Evolutionary conservation across 2,329 filamentous ascomycete species (phyloP), one percentile per base, ranked within the genome.

Genomic region (Didymella pinodella): DNA sequence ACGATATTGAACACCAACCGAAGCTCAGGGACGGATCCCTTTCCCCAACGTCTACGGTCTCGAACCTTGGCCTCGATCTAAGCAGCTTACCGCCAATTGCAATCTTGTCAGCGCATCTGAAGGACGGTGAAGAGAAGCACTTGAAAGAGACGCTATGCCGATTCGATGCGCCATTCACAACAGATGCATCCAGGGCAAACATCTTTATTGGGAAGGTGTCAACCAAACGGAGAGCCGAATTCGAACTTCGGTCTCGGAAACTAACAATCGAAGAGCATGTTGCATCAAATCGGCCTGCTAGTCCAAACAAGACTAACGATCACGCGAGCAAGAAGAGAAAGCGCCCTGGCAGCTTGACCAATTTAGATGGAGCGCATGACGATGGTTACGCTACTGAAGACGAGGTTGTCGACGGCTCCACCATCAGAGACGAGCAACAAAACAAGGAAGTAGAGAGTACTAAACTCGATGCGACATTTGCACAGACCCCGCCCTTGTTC

Each of bases 171-270:
- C 83, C 82, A 0, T 73, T 95, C 52, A 93, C 91, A 0, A 88
- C 89, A 58, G 86, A 94, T 73, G 81, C 90, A 51, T 81, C 82
- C 14, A 90, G 94, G 75, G 92, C 92, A 0, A 82, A 85, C 4
- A 76, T 97, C 3, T 82, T 97, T 2, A 74, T 98, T 29, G 92
- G 90, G 2, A 91, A 88, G 65, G 83, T 96, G 32, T 82, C 83
- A 0, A 88, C 86, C 54, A 88, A 86, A 64, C 84, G 87, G 67
- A 85, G 94, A 18, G 92, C 92, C 0, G 82, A 85, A 46, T 88
- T 96, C 67, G 94, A 98, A 77, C 80, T 98, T 61, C 84, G 91
- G 52, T 84, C 86, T 7, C 84, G 86, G 45, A 88, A 87, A 14
- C 66, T 97, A 2, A 74, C 77, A 40, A 87, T 87, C 0, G 81